phyloP scores from a whole-genome alignment of 371 early-diverging fungal species.

The Vairimorpha apis region DNA sequence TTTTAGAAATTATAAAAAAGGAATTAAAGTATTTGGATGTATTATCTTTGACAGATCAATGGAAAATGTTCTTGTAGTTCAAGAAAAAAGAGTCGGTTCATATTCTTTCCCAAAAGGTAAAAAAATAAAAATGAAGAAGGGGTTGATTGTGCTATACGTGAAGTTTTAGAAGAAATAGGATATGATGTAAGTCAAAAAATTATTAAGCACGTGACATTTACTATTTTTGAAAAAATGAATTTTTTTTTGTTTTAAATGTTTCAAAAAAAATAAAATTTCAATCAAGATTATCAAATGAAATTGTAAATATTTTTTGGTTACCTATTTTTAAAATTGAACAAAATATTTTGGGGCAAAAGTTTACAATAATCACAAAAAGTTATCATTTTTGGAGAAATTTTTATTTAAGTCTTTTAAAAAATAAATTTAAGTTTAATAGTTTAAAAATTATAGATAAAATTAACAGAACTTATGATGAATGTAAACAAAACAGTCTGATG shows the following conservation, averaged over 20 bases:
- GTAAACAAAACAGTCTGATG: too few species aligned
- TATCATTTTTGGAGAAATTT: neutral
- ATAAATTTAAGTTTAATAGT: slow-evolving; percentile 1
- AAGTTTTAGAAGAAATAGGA: slow-evolving; percentile 88
- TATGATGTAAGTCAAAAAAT: slow-evolving; percentile 74
- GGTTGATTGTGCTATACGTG: slow-evolving; percentile 81
- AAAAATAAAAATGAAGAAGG: slow-evolving; percentile 87
- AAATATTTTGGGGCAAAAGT: slow-evolving; percentile 2
- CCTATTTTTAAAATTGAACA: slow-evolving; percentile 19
- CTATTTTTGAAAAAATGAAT: slow-evolving; percentile 69
- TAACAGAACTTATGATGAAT: too few species aligned
- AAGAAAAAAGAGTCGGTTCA: slow-evolving; percentile 75
- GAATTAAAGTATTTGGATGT: slow-evolving; percentile 96
- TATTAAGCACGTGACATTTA: slow-evolving; percentile 32
- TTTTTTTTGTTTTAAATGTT: slow-evolving; percentile 79
- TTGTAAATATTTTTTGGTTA: slow-evolving; percentile 65
- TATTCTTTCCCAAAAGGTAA: slow-evolving; percentile 99
- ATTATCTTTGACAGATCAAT: slow-evolving; percentile 77
- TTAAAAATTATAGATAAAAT: neutral
- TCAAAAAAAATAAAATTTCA: slow-evolving; percentile 73
- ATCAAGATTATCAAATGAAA: slow-evolving; percentile 86
- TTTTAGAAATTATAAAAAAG: slow-evolving; percentile 86
- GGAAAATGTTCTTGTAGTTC: slow-evolving; percentile 73
- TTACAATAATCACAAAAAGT: slow-evolving; percentile 9
- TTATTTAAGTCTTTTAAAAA: neutral